These are phyloP conservation scores for Mimosa pudica DNA, from an alignment of 306 rosid genomes.

Conservation along the genomic window DNA sequence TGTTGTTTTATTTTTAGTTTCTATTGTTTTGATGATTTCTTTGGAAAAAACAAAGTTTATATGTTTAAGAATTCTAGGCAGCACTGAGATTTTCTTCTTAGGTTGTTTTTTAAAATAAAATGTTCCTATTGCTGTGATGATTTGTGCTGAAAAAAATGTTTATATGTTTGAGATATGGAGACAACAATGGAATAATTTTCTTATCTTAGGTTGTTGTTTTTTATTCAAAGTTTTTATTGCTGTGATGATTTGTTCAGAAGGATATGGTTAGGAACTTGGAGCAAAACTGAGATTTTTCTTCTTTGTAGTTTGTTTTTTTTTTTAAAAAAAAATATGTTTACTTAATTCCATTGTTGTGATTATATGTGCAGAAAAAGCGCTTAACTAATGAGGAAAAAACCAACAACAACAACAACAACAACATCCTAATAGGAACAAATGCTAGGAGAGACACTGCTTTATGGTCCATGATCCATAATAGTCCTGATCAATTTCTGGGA, in stretches of 20 bases:
- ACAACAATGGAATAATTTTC: no score
- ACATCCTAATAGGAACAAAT: slow-evolving; percentile 22
- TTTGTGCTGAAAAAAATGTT: not conserved
- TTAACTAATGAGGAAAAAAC: slow-evolving; percentile 9
- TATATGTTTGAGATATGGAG: no score
- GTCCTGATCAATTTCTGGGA: slow-evolving; percentile 44
- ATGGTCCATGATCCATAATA: slow-evolving; percentile 27
- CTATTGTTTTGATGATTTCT: not conserved
- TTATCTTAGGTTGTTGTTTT: no score
- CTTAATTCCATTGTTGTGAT: not conserved
- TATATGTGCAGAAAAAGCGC: slow-evolving; percentile 55
- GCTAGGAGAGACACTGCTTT: slow-evolving; percentile 32
- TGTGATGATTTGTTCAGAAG: no score
- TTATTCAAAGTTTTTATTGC: no score
- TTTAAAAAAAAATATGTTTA: not conserved
- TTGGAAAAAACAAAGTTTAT: slow-evolving; percentile 52
- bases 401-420: slow-evolving; percentile 31
- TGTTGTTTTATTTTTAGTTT: not conserved
- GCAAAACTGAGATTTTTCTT: not conserved
- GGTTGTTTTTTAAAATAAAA: no score
- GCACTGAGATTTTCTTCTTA: no score
- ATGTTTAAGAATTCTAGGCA: no score
- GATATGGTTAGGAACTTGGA: not conserved
- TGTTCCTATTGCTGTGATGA: no score
- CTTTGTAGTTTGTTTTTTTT: not conserved